Base-by-base conservation (phyloP, 768 basidiomycete species). In the Porphyrellus cyaneotinctus region DNA sequence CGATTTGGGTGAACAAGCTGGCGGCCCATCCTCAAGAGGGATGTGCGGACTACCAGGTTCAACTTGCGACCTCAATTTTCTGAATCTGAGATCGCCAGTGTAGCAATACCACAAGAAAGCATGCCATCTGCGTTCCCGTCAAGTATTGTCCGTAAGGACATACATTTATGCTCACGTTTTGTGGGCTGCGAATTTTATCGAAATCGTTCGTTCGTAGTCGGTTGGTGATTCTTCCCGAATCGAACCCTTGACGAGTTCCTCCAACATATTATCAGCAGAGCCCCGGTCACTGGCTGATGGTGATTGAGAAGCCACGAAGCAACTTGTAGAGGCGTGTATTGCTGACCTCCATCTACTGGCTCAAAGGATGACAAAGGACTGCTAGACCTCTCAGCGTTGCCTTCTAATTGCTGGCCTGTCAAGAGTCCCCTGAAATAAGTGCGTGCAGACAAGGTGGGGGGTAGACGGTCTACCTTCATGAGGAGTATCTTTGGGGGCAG, bases 1-100 rank as follows among this genome's bases (percentile, higher is more conserved):
- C 0, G 71, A 72, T 57, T 71, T 71, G 11, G 71, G 70, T n/a
- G 70, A 71, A 48, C 70, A 71, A 7, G 47, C n/a, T 3, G 56
- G 61, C 36, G 50, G 47, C 5, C 33, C 41, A 12, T 46, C 51
- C 39, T 45, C 24, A 32, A 41, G 3, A 15, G 33, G 45, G 17
- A 41, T 12, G 22, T 13, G 35, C 2, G 12, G 45, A 42, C 15
- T 1, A 43, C 46, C 51, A 10, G 41, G 39, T 37, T 41, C 42
- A 4, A 41, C 43, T 41, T 63, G 56, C 35, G 64, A 66, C 24
- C 49, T 60, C 43, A 64, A 33, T 33, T 51, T 39, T 8, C 35
- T 18, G 51, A 66, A 64, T 20, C 52, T 31, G 14, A 64, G 13
- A 3, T 42, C 15, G n/a, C 64, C 62, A 24, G 58, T 63, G 36